Conservation (phyloP, 1,139 yeast species). For the Kodamaea derodonti region DNA sequence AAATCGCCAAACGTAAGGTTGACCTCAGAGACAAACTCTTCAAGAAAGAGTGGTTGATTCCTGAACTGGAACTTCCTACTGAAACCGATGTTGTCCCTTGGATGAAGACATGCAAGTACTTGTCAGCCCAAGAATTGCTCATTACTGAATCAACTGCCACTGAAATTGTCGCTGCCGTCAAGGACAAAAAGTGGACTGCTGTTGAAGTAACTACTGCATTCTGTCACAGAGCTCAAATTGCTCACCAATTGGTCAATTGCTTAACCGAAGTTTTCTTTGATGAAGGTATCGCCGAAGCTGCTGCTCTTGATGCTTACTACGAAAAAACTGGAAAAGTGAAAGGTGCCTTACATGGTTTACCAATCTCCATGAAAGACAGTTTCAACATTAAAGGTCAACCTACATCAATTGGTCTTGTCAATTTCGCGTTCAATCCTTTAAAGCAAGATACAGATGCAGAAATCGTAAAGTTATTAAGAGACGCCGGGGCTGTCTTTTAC, state of each 20-base stretch:
- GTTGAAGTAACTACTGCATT: constrained; percentile 34
- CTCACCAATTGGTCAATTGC: constrained; percentile 44
- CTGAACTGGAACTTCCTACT: constrained; percentile 28
- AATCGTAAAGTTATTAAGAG: constrained; percentile 22
- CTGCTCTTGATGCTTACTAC: constrained; percentile 25
- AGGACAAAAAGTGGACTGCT: constrained; percentile 20
- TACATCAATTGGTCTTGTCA: constrained; percentile 47
- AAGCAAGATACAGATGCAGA: constrained; percentile 23
- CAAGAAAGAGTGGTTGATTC: constrained; percentile 37
- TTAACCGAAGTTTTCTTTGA: constrained; percentile 33
- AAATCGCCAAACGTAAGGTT: constrained; percentile 33
- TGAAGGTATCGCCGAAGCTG: constrained; percentile 27
- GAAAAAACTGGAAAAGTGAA: constrained; percentile 19
- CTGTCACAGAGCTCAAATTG: constrained; percentile 41
- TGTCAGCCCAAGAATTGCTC: constrained; percentile 24
- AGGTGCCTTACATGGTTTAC: constrained; percentile 39
- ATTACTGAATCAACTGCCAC: constrained; percentile 36
- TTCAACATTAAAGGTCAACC: constrained; percentile 48
- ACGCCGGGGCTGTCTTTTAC: constrained; percentile 32
- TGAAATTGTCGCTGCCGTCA: constrained; percentile 32
- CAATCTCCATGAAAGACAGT: constrained; percentile 46
- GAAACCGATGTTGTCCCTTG: constrained; percentile 32
- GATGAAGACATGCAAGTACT: constrained; percentile 25
- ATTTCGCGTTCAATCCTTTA: constrained; percentile 22
- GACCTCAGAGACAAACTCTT: constrained; percentile 33